These are phyloP conservation scores for Fistulifera pelliculosa DNA, from an alignment of 108 stramenopile species.

Conservation along the genomic window DNA sequence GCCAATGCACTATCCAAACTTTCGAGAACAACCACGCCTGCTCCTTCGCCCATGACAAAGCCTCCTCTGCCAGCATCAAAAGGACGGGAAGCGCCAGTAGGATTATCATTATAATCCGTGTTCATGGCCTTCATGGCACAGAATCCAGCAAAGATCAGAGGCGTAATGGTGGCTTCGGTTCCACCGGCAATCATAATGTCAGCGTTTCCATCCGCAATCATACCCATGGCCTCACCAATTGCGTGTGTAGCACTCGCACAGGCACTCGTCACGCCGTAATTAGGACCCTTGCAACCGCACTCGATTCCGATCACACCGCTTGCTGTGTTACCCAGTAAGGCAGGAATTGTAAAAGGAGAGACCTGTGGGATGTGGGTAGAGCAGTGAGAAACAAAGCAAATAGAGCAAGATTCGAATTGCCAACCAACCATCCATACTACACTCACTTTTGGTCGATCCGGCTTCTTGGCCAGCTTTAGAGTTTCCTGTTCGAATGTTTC, in stretches of 20 bases:
- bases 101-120: conserved; percentile 81
- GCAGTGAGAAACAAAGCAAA: conserved; percentile 6
- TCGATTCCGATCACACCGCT: conserved; percentile 92
- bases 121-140: conserved; percentile 93
- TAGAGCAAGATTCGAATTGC: too few species aligned
- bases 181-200: conserved; percentile 92
- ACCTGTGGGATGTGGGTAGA: conserved; percentile 30
- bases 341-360: conserved; percentile 92
- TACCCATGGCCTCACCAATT: conserved; percentile 87
- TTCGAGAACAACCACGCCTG: conserved; percentile 92
- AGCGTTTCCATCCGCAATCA: conserved; percentile 79
- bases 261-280: conserved; percentile 89
- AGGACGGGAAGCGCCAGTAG: conserved; percentile 78
- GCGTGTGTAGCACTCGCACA: conserved; percentile 90
- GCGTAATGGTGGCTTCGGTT: conserved; percentile 90
- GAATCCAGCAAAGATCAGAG: conserved; percentile 87
- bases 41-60: conserved; percentile 99
- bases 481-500: conserved; percentile 91
- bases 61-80: conserved; percentile 93
- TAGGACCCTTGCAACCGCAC: conserved; percentile 84
- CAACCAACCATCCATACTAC: not conserved
- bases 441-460: conserved; percentile 77
- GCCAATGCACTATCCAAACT: conserved; percentile 82
- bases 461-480: conserved; percentile 74
- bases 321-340: conserved; percentile 88